Evolutionary conservation across 1,284 basidiomycete genomes (phyloP), one percentile per base, ranked within the genome.

Genomic region (Meripilus lineatus): DNA sequence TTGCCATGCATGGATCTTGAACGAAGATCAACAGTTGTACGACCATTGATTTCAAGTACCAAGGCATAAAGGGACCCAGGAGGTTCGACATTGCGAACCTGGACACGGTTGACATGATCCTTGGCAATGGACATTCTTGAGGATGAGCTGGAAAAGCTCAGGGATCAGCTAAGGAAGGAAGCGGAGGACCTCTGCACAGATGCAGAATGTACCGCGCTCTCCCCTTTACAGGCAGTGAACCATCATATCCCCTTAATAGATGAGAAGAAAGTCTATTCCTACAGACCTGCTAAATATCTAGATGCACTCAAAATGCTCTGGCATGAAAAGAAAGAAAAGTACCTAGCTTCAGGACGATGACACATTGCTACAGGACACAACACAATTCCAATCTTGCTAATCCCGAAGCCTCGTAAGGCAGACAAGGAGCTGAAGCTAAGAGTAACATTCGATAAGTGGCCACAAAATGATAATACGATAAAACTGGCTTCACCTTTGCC

Each of bases 171-270:
- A n/a, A n/a, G n/a, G n/a, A n/a, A n/a, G n/a, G n/a, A n/a, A n/a
- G n/a, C n/a, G n/a, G n/a, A n/a, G n/a, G n/a, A n/a, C n/a, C n/a
- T n/a, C n/a, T n/a, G n/a, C n/a, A n/a, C n/a, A n/a, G n/a, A n/a
- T n/a, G n/a, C n/a, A n/a, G n/a, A n/a, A n/a, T n/a, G n/a, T n/a
- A n/a, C n/a, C n/a, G n/a, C n/a, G n/a, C n/a, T 61, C 1, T 58
- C 61, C 0, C 67, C 62, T 0, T 37, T 68, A 1, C 42, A 64
- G 1, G 62, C 46, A 0, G 62, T 71, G 6, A 71, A 71, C 40
- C 66, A 71, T n/a, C n/a, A n/a, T n/a, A n/a, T n/a, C n/a, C n/a
- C n/a, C n/a, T n/a, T n/a, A n/a, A n/a, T n/a, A n/a, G n/a, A n/a
- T n/a, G n/a, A n/a, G n/a, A n/a, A n/a, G n/a, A n/a, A n/a, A n/a